These are phyloP conservation scores for Termitomyces titanicus DNA, from an alignment of 768 basidiomycete genomes.

Conservation along the genomic window DNA sequence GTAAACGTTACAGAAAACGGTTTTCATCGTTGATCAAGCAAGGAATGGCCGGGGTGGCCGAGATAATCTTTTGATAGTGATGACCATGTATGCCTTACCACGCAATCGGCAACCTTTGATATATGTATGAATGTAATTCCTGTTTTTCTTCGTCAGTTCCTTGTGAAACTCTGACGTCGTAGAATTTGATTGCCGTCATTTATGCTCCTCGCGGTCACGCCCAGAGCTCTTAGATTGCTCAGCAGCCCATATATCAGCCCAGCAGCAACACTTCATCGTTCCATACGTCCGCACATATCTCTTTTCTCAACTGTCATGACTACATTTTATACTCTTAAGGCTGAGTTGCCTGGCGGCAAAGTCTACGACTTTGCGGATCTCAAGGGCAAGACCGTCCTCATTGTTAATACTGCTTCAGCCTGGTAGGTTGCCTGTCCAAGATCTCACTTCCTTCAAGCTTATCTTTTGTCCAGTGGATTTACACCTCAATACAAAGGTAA, in stretches of 20 bases:
- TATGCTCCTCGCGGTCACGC: conserved; percentile 22
- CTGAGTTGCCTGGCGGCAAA: conserved; percentile 53
- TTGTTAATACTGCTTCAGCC: conserved; percentile 76
- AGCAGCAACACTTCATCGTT: background rate
- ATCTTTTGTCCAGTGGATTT: conserved; percentile 54
- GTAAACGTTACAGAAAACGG: conserved; percentile 36
- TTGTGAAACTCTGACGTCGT: background rate
- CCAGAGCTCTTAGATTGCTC: conserved; percentile 26
- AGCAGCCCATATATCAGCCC: conserved; percentile 19
- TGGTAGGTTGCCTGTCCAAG: conserved; percentile 44
- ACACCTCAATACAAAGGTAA: conserved; percentile 75
- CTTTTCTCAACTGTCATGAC: conserved; percentile 13
- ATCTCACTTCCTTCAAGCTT: background rate
- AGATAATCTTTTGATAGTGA: conserved; percentile 15
- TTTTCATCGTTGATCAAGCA: conserved; percentile 49
- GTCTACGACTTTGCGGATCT: conserved; percentile 62
- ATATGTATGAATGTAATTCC: too few relatives aligned
- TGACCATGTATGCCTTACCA: background rate
- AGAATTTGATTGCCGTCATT: background rate
- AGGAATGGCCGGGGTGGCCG: conserved; percentile 29
- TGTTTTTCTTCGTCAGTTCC: too few relatives aligned
- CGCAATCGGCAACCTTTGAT: too few relatives aligned
- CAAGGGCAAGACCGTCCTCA: conserved; percentile 72
- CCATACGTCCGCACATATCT: background rate
- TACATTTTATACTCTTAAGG: conserved; percentile 66